Conservation (phyloP, 2,329 filamentous ascomycete species). For the Diaporthe aspalathi region DNA sequence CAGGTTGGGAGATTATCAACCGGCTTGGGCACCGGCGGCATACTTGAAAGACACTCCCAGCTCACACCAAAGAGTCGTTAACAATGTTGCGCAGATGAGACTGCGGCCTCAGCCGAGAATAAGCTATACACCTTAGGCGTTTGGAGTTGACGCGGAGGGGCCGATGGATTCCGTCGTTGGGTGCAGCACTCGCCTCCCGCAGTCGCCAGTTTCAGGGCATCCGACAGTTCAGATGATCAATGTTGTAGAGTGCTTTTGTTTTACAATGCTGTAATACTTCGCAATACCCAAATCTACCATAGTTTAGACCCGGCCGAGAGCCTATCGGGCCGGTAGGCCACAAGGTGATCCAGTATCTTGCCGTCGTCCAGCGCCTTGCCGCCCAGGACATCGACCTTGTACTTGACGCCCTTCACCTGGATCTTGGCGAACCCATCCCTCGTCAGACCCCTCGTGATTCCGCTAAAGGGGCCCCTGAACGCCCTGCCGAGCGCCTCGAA, state of each 20-base stretch:
- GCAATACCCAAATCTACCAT: not conserved
- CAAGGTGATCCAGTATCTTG: constrained; percentile 66
- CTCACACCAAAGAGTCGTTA: not conserved
- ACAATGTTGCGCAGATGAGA: not conserved
- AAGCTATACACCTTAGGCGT: not conserved
- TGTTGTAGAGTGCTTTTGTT: not conserved
- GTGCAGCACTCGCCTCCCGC: too few relatives aligned
- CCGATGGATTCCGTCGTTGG: not conserved
- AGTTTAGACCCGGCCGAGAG: not conserved
- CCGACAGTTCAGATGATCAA: too few relatives aligned
- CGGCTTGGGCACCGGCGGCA: not conserved
- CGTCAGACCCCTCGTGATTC: constrained; percentile 63
- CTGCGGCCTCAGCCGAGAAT: constrained; percentile 4
- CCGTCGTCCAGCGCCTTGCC: constrained; percentile 71
- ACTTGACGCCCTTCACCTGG: constrained; percentile 58
- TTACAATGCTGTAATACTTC: not conserved
- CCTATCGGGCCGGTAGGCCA: constrained; percentile 44
- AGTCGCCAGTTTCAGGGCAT: not conserved
- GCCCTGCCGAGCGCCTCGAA: constrained; percentile 63
- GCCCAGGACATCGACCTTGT: constrained; percentile 68
- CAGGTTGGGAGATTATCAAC: not conserved
- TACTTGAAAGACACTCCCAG: not conserved
- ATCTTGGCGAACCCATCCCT: constrained; percentile 68
- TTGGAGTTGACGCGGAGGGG: not conserved
- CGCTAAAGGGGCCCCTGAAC: constrained; percentile 55